Evolutionary conservation across 2,329 filamentous ascomycete species (phyloP).

Genomic region (Zymoseptoria crescenta): DNA sequence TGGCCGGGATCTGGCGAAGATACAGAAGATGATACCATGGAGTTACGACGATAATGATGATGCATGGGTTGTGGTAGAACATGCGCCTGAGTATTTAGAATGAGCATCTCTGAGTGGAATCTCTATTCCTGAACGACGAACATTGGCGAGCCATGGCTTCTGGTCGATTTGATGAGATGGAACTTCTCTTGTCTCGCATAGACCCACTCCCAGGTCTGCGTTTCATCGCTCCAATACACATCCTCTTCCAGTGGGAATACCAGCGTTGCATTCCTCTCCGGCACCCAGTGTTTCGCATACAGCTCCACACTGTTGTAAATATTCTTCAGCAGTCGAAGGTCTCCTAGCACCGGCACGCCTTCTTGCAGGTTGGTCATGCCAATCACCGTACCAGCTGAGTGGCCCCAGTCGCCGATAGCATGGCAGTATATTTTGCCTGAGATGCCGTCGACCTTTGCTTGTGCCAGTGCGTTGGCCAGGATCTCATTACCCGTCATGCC

Average conservation of each 20-base stretch:
- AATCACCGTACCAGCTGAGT: conserved; percentile 14
- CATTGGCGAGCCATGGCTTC: background rate
- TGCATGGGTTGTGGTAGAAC: background rate
- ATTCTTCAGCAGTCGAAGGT: conserved; percentile 12
- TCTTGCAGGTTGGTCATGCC: conserved; percentile 18
- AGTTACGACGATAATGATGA: background rate
- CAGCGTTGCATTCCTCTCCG: conserved; percentile 11
- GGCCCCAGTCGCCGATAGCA: conserved; percentile 18
- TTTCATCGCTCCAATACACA: conserved; percentile 15
- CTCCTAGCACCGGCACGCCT: conserved; percentile 13
- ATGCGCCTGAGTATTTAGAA: background rate
- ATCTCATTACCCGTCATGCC: conserved; percentile 13
- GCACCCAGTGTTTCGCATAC: conserved; percentile 14
- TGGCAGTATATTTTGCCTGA: conserved; percentile 15
- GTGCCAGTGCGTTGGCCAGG: conserved; percentile 3
- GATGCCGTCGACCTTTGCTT: conserved; percentile 7
- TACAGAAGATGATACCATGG: background rate
- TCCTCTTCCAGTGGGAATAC: conserved; percentile 17
- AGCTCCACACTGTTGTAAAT: conserved; percentile 18
- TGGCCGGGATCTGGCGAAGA: background rate
- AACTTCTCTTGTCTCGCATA: conserved; percentile 16
- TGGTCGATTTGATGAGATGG: conserved; percentile 10
- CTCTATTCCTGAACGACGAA: background rate
- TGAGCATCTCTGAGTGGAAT: background rate
- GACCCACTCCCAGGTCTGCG: conserved; percentile 14